These are phyloP conservation scores for Stellera chamaejasme DNA, from an alignment of 345 rosid genomes.

Conservation along the genomic window DNA sequence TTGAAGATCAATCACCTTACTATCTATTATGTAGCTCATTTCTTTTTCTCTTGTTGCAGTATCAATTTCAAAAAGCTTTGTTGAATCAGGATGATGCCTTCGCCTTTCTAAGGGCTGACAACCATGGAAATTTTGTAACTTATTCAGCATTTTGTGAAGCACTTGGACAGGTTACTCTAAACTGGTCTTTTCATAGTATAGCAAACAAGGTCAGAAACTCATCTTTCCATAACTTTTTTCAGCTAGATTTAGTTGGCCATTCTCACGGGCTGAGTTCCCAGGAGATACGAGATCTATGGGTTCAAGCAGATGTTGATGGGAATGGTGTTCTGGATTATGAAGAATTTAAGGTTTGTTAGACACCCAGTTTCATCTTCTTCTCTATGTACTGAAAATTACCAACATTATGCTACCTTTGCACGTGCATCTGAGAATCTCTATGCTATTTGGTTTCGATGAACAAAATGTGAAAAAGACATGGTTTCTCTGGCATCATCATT, in stretches of 20 bases:
- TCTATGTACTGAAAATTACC: background rate
- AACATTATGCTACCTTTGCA: background rate
- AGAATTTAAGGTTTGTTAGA: constrained; percentile 46
- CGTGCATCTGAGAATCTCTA: background rate
- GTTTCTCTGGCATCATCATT: background rate
- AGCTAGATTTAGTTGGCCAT: constrained; percentile 50
- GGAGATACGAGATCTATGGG: constrained; percentile 58
- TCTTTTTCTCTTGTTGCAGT: constrained; percentile 31
- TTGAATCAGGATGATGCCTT: constrained; percentile 47
- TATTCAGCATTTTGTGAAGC: constrained; percentile 58
- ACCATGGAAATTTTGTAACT: constrained; percentile 36
- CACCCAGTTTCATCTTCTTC: background rate
- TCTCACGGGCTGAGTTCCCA: constrained; percentile 56
- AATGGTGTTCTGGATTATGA: constrained; percentile 53
- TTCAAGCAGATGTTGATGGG: constrained; percentile 48
- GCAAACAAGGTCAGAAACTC: background rate
- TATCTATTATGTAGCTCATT: constrained; percentile 8
- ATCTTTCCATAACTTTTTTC: background rate
- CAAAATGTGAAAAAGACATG: background rate
- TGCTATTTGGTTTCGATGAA: background rate
- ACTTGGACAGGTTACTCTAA: constrained; percentile 42
- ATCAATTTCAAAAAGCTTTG: constrained; percentile 54
- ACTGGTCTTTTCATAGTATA: constrained; percentile 6
- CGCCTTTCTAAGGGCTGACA: constrained; percentile 46
- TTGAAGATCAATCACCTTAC: constrained; percentile 2